Evolutionary conservation across 768 basidiomycete species (phyloP).

Genomic region (Auricularia sp.): DNA sequence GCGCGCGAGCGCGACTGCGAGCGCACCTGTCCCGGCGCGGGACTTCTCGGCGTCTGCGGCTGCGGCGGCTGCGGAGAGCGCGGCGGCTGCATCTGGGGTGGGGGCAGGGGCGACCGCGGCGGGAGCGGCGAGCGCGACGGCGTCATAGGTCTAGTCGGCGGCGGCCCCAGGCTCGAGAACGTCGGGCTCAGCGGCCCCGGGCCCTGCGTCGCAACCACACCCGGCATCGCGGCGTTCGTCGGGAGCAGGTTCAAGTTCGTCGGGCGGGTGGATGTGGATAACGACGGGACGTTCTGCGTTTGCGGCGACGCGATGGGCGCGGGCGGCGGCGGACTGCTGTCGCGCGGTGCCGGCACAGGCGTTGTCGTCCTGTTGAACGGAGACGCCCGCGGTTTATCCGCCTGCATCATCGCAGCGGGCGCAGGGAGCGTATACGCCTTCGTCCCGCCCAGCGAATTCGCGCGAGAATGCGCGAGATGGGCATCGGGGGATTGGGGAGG

Average conservation of each 20-base stretch:
- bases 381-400: neutral
- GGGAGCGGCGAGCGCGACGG: neutral
- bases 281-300: neutral
- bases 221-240: neutral
- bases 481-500: slow-evolving; percentile 2
- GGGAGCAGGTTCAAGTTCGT: neutral
- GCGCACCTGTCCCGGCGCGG: neutral
- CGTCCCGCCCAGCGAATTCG: neutral
- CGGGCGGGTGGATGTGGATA: neutral
- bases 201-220: neutral
- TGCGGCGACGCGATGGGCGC: neutral
- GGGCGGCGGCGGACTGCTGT: neutral
- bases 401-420: neutral
- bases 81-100: neutral
- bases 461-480: neutral
- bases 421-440: neutral
- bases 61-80: neutral
- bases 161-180: neutral
- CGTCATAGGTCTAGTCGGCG: neutral
- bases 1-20: neutral
- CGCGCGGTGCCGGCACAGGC: neutral
- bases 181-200: neutral
- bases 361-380: neutral
- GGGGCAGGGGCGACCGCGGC: neutral
- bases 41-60: neutral